A percentile compares a stretch with the other conserved stretches of the same genome.
These are phyloP conservation scores for Flueggea neowawraea DNA, from an alignment of 441 rosid species.

Conservation along the genomic window DNA sequence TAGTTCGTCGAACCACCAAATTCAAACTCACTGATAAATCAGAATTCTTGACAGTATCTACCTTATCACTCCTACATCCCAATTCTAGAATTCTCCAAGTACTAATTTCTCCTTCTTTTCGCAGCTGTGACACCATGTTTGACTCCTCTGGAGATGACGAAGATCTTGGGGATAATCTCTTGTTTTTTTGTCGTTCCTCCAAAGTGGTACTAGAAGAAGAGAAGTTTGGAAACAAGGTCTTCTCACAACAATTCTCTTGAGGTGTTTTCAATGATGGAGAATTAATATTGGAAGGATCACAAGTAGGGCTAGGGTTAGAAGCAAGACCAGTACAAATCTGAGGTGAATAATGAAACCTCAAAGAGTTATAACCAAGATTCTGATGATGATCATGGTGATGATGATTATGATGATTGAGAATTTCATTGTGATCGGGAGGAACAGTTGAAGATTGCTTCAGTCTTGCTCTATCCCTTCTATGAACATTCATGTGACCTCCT, in stretches of 20 bases:
- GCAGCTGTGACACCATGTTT: slow-evolving; percentile 20
- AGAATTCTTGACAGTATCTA: slow-evolving; percentile 25
- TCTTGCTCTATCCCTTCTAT: slow-evolving; percentile 93
- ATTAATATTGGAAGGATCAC: slow-evolving; percentile 23
- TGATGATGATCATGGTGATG: too few relatives aligned
- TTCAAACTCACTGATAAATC: slow-evolving; percentile 62
- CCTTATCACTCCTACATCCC: slow-evolving; percentile 19
- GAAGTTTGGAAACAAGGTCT: slow-evolving; percentile 24
- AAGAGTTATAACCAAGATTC: slow-evolving; percentile 30
- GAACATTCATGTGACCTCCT: slow-evolving; percentile 97
- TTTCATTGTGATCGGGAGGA: slow-evolving; percentile 23
- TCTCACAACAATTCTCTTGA: slow-evolving; percentile 29
- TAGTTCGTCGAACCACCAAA: slow-evolving; percentile 43
- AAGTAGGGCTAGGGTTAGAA: slow-evolving; percentile 68
- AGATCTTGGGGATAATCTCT: slow-evolving; percentile 14
- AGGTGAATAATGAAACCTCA: slow-evolving; percentile 37
- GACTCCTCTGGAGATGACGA: slow-evolving; percentile 32
- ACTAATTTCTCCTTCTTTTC: slow-evolving; percentile 28
- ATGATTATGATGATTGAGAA: slow-evolving; percentile 21
- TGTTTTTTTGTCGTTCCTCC: slow-evolving; percentile 22
- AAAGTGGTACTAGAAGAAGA: slow-evolving; percentile 23
- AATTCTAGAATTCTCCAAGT: slow-evolving; percentile 22
- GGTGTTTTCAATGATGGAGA: slow-evolving; percentile 40
- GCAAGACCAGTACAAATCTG: slow-evolving; percentile 20
- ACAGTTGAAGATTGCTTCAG: slow-evolving; percentile 54